Conservation (phyloP, 2,329 filamentous ascomycete genomes). For the Colletotrichum phormii region DNA sequence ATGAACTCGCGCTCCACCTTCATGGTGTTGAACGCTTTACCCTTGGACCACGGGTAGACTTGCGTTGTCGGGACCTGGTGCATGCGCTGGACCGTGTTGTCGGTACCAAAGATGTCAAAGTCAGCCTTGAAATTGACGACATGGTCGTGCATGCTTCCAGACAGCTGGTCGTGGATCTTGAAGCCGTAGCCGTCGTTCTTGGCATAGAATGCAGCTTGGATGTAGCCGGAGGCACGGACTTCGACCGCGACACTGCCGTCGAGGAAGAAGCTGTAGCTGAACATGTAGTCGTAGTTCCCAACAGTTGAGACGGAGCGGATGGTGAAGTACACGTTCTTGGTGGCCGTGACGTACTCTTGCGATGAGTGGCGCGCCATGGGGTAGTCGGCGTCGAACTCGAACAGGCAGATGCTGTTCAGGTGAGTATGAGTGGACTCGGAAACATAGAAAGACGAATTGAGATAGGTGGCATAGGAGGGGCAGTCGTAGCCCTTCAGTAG, state of each 20-base stretch:
- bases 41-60: constrained; percentile 62
- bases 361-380: constrained; percentile 61
- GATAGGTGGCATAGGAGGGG: constrained; percentile 60
- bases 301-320: constrained; percentile 61
- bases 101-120: constrained; percentile 61
- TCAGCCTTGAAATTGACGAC: constrained; percentile 67
- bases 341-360: constrained; percentile 52
- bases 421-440: constrained; percentile 57
- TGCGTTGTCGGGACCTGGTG: constrained; percentile 46
- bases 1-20: constrained; percentile 57
- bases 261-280: constrained; percentile 61
- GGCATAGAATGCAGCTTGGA: constrained; percentile 60
- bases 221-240: constrained; percentile 65
- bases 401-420: constrained; percentile 65
- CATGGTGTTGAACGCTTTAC: constrained; percentile 62
- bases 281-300: constrained; percentile 66
- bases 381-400: constrained; percentile 62
- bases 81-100: constrained; percentile 56
- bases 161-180: constrained; percentile 59
- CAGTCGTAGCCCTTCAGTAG: constrained; percentile 64
- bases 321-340: constrained; percentile 59
- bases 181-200: constrained; percentile 61
- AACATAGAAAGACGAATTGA: constrained; percentile 59
- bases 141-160: constrained; percentile 66
- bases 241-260: constrained; percentile 65